Evolutionary conservation across 257 asterid species (phyloP).

Genomic region (Misopates orontium): DNA sequence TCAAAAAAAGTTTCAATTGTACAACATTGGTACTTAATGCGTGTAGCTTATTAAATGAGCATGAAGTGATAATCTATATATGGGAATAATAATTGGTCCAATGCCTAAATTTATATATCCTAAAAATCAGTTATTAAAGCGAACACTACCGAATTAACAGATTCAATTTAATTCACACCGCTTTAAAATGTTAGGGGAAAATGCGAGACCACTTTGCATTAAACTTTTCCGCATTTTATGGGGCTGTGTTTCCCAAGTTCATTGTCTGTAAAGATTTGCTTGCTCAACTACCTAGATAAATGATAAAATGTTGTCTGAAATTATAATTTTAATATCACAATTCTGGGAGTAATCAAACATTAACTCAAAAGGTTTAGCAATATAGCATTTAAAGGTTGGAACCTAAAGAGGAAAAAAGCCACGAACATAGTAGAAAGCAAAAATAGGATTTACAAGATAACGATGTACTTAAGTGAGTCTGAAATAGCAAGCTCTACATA

Average conservation of each 20-base stretch:
- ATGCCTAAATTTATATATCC: no score
- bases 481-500: no score
- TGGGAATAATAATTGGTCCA: no score
- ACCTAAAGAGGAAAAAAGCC: not conserved
- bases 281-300: conserved; percentile 32
- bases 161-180: not conserved
- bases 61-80: no score
- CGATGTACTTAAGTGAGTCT: no score
- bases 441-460: not conserved
- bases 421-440: not conserved
- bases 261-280: conserved; percentile 38
- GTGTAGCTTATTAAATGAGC: no score
- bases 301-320: conserved; percentile 21
- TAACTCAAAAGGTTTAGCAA: conserved; percentile 5
- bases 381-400: not conserved
- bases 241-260: conserved; percentile 78
- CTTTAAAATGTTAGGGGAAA: conserved; percentile 12
- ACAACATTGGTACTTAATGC: no score
- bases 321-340: conserved; percentile 15
- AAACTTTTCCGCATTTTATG: conserved; percentile 74
- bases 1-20: no score
- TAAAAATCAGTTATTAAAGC: no score
- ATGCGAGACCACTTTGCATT: conserved; percentile 36
- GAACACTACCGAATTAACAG: not conserved
- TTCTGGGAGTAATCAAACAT: conserved; percentile 34